phyloP scores from a whole-genome alignment of 2,329 filamentous ascomycete genomes.

The Alternaria hordeiaustralica region DNA sequence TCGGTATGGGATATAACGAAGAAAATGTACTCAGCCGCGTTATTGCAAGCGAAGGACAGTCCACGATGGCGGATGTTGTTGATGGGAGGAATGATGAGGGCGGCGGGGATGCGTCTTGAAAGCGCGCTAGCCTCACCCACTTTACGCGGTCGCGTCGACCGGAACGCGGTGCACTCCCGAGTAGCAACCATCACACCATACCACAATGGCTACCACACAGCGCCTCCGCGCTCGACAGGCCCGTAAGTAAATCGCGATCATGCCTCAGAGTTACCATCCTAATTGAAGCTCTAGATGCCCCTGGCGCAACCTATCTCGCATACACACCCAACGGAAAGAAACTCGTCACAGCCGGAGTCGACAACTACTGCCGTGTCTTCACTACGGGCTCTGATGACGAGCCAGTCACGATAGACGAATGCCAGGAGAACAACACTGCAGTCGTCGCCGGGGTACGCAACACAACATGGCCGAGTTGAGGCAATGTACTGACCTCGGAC shows the following conservation, averaged over 20 bases:
- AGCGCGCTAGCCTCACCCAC: slow-evolving; percentile 13
- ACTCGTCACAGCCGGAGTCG: slow-evolving; percentile 88
- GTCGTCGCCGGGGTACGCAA: slow-evolving; percentile 70
- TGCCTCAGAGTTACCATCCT: not conserved
- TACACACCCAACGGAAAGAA: slow-evolving; percentile 90
- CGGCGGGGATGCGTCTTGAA: slow-evolving; percentile 5
- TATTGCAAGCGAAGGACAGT: not conserved
- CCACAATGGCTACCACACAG: slow-evolving; percentile 18
- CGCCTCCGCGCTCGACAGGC: slow-evolving; percentile 41
- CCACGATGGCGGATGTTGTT: not conserved
- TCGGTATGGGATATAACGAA: not conserved
- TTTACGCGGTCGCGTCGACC: slow-evolving; percentile 16
- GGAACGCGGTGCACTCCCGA: slow-evolving; percentile 8
- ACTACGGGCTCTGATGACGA: slow-evolving; percentile 91
- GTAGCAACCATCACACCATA: slow-evolving; percentile 5
- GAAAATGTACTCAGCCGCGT: not conserved
- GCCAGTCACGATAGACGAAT: slow-evolving; percentile 89
- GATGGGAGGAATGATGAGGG: not conserved
- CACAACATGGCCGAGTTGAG: not conserved
- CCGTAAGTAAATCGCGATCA: slow-evolving; percentile 27
- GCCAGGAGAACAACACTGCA: slow-evolving; percentile 82
- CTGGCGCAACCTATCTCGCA: slow-evolving; percentile 82
- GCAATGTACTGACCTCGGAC: slow-evolving; percentile 20
- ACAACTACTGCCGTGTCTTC: slow-evolving; percentile 93
- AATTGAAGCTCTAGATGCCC: slow-evolving; percentile 66